Evolutionary conservation across 768 basidiomycete genomes (phyloP).

Genomic region (Mycena pura): DNA sequence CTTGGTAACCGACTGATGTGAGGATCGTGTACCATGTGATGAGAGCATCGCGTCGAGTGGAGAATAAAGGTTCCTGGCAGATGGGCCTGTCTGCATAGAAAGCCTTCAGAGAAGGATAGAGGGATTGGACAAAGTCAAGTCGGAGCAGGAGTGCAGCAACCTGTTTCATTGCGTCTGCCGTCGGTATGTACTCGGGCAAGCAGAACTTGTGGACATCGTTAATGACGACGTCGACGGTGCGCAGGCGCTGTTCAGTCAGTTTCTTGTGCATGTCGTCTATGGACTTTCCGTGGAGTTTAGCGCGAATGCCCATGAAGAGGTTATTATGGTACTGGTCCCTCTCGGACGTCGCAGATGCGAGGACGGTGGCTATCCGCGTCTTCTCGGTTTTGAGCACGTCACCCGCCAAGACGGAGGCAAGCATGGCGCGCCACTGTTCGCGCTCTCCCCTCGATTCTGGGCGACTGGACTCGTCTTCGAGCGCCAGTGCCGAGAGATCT

Average conservation of each 20-base stretch:
- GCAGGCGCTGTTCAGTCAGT: conserved; percentile 83
- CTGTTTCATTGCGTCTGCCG: conserved; percentile 60
- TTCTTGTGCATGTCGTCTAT: conserved; percentile 83
- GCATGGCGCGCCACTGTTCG: conserved; percentile 95
- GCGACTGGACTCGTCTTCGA: conserved; percentile 69
- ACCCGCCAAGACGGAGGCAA: conserved; percentile 90
- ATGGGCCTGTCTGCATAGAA: conserved; percentile 79
- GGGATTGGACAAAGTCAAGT: conserved; percentile 81
- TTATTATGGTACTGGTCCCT: conserved; percentile 70
- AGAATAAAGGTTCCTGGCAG: conserved; percentile 71
- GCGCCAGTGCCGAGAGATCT: conserved; percentile 54
- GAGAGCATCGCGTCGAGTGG: conserved; percentile 85
- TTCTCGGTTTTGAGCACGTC: conserved; percentile 97
- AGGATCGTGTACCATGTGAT: conserved; percentile 93
- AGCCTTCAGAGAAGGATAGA: conserved; percentile 86
- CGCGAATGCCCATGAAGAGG: conserved; percentile 91
- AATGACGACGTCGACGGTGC: conserved; percentile 82
- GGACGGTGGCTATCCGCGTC: conserved; percentile 84
- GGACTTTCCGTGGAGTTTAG: conserved; percentile 79
- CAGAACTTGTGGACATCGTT: conserved; percentile 84
- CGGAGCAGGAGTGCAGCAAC: conserved; percentile 73
- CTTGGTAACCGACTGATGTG: conserved; percentile 82
- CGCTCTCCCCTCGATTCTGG: conserved; percentile 76
- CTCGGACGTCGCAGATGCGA: conserved; percentile 73
- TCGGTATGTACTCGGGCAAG: conserved; percentile 47